Evolutionary conservation across 148 eudicot species (phyloP).

Genomic region (Rhododendron molle): DNA sequence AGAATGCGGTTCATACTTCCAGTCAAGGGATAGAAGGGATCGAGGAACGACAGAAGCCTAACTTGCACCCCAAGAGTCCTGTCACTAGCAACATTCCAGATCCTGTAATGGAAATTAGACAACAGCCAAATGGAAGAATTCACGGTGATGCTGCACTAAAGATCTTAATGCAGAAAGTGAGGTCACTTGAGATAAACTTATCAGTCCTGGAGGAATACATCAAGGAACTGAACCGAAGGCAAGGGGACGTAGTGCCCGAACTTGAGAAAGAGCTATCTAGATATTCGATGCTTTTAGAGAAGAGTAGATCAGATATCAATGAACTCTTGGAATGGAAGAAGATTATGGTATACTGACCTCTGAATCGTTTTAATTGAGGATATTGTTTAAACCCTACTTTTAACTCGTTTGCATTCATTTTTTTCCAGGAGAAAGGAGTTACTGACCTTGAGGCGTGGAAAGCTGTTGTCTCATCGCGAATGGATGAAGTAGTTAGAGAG

Average conservation of each 20-base stretch:
- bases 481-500: conserved; percentile 57
- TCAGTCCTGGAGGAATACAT: conserved; percentile 73
- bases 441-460: conserved; percentile 48
- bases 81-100: conserved; percentile 39
- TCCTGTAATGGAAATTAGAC: conserved; percentile 38
- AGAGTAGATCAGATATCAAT: conserved; percentile 46
- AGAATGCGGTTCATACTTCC: conserved; percentile 23
- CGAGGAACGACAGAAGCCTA: conserved; percentile 32
- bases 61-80: conserved; percentile 33
- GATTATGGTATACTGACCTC: conserved; percentile 34
- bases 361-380: not conserved
- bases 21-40: conserved; percentile 34
- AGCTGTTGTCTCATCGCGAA: conserved; percentile 42
- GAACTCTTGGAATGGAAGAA: conserved; percentile 72
- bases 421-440: conserved; percentile 50
- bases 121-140: conserved; percentile 54
- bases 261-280: conserved; percentile 33
- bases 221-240: conserved; percentile 59
- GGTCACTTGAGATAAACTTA: conserved; percentile 71
- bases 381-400: not conserved
- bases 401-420: not conserved
- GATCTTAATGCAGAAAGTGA: conserved; percentile 80
- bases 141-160: conserved; percentile 78
- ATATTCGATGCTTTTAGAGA: conserved; percentile 45
- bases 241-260: conserved; percentile 58